Conservation (phyloP, 768 basidiomycete species). For the Phanerodontia chrysosporium region DNA sequence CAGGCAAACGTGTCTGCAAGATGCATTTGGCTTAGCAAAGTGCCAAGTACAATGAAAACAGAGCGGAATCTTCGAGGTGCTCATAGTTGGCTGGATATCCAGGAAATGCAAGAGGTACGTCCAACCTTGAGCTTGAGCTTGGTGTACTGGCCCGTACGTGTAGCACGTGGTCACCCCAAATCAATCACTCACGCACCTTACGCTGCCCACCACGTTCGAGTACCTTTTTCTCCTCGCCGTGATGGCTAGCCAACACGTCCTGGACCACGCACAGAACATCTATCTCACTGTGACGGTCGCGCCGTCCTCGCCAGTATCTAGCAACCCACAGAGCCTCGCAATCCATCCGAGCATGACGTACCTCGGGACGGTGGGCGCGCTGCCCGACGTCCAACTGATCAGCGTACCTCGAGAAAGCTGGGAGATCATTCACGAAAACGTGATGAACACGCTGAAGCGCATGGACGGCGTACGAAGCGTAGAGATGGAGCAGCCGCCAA, state of each 20-base stretch:
- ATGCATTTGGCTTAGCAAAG: too few species aligned
- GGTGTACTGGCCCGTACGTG: too few species aligned
- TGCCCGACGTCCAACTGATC: conserved; percentile 42
- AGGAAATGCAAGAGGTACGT: too few species aligned
- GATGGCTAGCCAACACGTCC: conserved; percentile 21
- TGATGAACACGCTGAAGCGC: conserved; percentile 28
- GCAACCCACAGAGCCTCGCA: conserved; percentile 29
- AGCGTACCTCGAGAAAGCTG: conserved; percentile 38
- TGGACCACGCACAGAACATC: conserved; percentile 36
- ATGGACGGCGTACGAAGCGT: conserved; percentile 30
- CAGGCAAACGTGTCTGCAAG: not conserved
- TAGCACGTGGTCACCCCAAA: too few species aligned
- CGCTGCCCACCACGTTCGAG: not conserved
- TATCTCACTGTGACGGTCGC: conserved; percentile 42
- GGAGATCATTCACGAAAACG: conserved; percentile 28
- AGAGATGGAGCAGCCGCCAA: conserved; percentile 33
- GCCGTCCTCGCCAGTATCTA: conserved; percentile 29
- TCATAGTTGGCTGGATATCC: too few species aligned
- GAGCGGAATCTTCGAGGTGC: too few species aligned
- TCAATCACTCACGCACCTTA: too few species aligned
- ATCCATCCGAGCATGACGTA: conserved; percentile 33
- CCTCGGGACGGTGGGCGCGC: conserved; percentile 38
- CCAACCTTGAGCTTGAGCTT: too few species aligned
- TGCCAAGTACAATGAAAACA: too few species aligned
- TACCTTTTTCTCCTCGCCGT: conserved; percentile 6